Evolutionary conservation across 352 stramenopile genomes (phyloP), one percentile per base, ranked within the genome.

Genomic region (Peronospora belbahrii): DNA sequence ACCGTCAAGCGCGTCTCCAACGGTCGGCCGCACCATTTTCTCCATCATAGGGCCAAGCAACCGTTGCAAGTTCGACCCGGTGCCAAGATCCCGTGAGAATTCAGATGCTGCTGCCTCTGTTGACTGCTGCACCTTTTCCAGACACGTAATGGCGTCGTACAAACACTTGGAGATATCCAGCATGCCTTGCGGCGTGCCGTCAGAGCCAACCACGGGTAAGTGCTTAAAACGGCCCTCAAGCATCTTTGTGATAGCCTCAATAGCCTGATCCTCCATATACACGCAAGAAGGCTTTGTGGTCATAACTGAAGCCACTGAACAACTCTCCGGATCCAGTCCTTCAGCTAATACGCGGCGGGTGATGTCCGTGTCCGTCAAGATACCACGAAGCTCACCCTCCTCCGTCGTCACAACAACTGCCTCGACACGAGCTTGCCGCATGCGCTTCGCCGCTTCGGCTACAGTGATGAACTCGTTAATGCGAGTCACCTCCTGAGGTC

Each of bases 151-250:
- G 10, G 83, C 83, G 39, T 95, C 83, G 35, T 90, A 88, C 3
- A 95, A 52, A 48, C 82, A 93, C 64, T 95, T 95, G 42, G 83
- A 90, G 31, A 95, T 93, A 33, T 95, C 80, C n/a, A 95, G 57
- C 76, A 95, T 91, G 22, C 81, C 80, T 40, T 82, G 71, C 15
- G 88, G 71, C 3, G 70, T 75, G 18, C 80, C 82, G 24, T 90
- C 74, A 0, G 60, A 49, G 17, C 74, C 79, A 10, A 93, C 66
- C 5, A 95, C 78, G 0, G 83, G 83, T 48, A 95, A 62, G 53
- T 95, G 81, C 49, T 93, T 94, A 53, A 93, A 93, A 8, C 78
- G 77, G 6, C 82, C 82, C 59, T 92, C 77, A 3, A 93, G 67
- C 83, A 95, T 95, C 56, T 90, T 87, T 0, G 81, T 93, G 39